Evolutionary conservation across 2,329 filamentous ascomycete species (phyloP).

Genomic region (Cordyceps cicadae): DNA sequence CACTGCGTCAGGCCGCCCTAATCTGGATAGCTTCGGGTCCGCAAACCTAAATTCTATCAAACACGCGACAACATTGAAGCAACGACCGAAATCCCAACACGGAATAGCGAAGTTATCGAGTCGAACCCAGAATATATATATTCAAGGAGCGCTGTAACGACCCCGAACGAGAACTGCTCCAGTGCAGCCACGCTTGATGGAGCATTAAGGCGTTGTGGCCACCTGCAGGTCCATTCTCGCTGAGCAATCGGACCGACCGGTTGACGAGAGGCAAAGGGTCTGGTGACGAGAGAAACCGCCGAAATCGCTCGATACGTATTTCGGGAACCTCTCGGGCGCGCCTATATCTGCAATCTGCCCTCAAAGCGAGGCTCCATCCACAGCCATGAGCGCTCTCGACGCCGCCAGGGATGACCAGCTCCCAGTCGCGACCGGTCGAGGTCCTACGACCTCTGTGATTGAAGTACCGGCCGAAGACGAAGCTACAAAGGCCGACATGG

Average conservation of each 20-base stretch:
- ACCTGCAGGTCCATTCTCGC: neutral
- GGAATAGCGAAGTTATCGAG: neutral
- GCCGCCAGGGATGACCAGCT: neutral
- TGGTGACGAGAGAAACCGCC: neutral
- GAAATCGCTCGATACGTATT: too few species aligned
- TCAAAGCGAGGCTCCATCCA: neutral
- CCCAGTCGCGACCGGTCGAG: neutral
- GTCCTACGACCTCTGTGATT: neutral
- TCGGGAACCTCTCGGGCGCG: neutral
- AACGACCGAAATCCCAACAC: neutral
- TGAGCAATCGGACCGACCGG: neutral
- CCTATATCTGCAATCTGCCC: neutral
- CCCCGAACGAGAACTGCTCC: neutral
- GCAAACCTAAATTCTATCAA: constrained; percentile 2
- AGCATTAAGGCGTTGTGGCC: neutral
- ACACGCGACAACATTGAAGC: constrained; percentile 1
- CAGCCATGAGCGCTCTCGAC: neutral
- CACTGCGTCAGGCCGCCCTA: neutral
- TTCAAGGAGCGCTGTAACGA: too few species aligned
- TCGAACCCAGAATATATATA: neutral
- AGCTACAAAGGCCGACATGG: neutral
- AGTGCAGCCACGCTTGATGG: neutral
- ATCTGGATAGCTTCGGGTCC: constrained; percentile 4
- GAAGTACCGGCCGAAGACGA: neutral
- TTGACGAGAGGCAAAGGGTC: neutral